phyloP scores from a whole-genome alignment of 306 rosid genomes.

The Cucumis sativus region Cucumber_9930_V3 NC_026655.2:25992501-25993000 shows the following conservation, averaged over 20 bases:
- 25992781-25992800: slow-evolving; percentile 60
- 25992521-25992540: slow-evolving; percentile 7
- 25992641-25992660: not conserved
- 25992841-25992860: slow-evolving; percentile 66
- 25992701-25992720: not conserved
- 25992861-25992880: slow-evolving; percentile 21
- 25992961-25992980: not conserved
- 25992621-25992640: not conserved
- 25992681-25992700: slow-evolving; percentile 6
- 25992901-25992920: slow-evolving; percentile 71
- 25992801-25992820: slow-evolving; percentile 61
- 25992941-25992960: not conserved
- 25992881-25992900: slow-evolving; percentile 5
- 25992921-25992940: slow-evolving; percentile 20
- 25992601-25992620: not conserved
- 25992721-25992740: slow-evolving; percentile 59
- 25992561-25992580: not conserved
- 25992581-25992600: not conserved
- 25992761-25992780: slow-evolving; percentile 92
- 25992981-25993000: not conserved
- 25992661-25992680: slow-evolving; percentile 21
- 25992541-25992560: not conserved
- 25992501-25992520: not conserved
- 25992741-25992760: slow-evolving; percentile 86
- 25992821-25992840: slow-evolving; percentile 84